Percentiles rank a stretch among this genome's conserved stretches.
Evolutionary conservation across 345 rosid species (phyloP).

Genomic region (Moringa oleifera): DNA sequence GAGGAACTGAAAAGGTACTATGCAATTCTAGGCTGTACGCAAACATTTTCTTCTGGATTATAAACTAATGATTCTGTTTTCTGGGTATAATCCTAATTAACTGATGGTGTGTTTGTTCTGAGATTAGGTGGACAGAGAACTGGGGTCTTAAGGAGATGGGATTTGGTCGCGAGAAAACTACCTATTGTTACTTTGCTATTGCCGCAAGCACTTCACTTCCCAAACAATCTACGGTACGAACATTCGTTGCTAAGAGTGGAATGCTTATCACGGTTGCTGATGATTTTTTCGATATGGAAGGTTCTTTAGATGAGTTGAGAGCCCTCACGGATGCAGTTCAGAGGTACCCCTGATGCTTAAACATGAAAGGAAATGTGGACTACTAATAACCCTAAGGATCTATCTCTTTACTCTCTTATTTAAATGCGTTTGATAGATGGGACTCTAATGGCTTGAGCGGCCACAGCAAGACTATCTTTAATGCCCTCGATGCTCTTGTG

Average conservation of each 20-base stretch:
- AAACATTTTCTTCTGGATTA: too few relatives aligned
- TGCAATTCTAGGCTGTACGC: not conserved
- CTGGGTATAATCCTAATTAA: too few relatives aligned
- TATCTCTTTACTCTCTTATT: too few relatives aligned
- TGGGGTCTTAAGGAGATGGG: conserved; percentile 52
- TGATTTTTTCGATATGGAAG: conserved; percentile 57
- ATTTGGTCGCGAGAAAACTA: conserved; percentile 59
- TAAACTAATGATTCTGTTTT: not conserved
- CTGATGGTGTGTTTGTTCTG: not conserved
- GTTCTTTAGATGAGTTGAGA: conserved; percentile 41
- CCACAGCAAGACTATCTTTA: conserved; percentile 39
- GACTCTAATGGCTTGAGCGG: conserved; percentile 40
- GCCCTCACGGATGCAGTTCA: conserved; percentile 39
- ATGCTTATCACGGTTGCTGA: conserved; percentile 55
- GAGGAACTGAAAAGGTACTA: conserved; percentile 40
- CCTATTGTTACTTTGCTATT: conserved; percentile 53
- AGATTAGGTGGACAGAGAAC: conserved; percentile 45
- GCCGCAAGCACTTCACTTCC: conserved; percentile 32
- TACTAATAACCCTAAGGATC: too few relatives aligned
- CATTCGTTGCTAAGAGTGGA: conserved; percentile 38
- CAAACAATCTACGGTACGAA: conserved; percentile 25
- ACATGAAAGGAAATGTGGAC: too few relatives aligned
- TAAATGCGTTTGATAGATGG: conserved; percentile 56
- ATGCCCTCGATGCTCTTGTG: conserved; percentile 44
- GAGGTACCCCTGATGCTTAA: conserved; percentile 25